Percentiles rank a stretch among this genome's conserved stretches.
Evolutionary conservation across 192 early-diverging fungal species (phyloP).

Genomic region (Ambispora gerdemannii): DNA sequence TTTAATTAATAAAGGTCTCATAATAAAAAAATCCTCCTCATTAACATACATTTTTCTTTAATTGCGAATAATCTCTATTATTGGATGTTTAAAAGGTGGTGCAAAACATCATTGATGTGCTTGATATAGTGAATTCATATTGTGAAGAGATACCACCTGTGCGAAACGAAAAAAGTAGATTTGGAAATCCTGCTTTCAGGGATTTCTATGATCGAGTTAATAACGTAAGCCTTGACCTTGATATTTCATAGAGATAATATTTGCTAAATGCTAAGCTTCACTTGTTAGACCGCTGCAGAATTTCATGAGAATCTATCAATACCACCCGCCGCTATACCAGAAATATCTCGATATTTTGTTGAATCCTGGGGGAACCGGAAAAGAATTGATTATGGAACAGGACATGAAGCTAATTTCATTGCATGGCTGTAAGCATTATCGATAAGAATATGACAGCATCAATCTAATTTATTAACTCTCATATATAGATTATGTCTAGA

Average conservation of each 20-base stretch:
- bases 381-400: conserved; percentile 97
- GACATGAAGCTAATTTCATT: conserved; percentile 92
- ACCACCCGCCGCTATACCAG: conserved; percentile 42
- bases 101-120: conserved; percentile 55
- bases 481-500: conserved; percentile 72
- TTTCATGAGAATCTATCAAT: conserved; percentile 36
- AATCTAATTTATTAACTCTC: conserved; percentile 2
- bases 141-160: conserved; percentile 68
- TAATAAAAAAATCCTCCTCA: background rate
- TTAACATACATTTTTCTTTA: no score
- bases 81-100: conserved; percentile 49
- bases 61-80: no score
- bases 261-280: no score
- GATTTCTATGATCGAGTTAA: conserved; percentile 78
- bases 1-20: background rate
- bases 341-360: conserved; percentile 71
- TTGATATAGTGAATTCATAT: conserved; percentile 64
- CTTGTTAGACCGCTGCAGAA: conserved; percentile 32
- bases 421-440: conserved; percentile 64
- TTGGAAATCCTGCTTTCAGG: conserved; percentile 94
- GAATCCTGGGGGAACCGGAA: conserved; percentile 87
- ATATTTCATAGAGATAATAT: no score
- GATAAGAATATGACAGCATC: background rate
- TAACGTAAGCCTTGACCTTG: conserved; percentile 46
- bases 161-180: conserved; percentile 74